phyloP scores from a whole-genome alignment of 2,329 filamentous ascomycete genomes.

The Fusarium pseudocircinatum region DNA sequence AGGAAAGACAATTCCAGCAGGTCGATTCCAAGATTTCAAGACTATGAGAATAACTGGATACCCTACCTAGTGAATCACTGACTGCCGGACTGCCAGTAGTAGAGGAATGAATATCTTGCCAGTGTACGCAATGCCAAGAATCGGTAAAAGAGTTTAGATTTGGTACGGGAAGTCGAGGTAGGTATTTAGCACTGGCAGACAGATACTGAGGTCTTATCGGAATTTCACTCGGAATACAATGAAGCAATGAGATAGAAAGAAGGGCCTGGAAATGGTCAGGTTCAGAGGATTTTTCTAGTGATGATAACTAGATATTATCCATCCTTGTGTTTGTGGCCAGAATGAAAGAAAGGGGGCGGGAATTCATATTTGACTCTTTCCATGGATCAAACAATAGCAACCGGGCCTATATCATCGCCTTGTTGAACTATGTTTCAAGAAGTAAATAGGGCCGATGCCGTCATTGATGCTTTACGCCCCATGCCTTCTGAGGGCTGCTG shows the following conservation, averaged over 20 bases:
- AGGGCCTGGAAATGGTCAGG: neutral
- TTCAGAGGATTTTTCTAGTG: neutral
- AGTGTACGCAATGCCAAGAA: neutral
- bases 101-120: neutral
- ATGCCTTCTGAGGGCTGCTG: neutral
- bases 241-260: neutral
- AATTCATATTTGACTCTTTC: neutral
- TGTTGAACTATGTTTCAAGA: neutral
- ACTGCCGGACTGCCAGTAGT: neutral
- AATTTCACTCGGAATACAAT: neutral
- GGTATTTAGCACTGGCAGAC: slow-evolving; percentile 10
- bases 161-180: neutral
- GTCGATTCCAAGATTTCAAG: neutral
- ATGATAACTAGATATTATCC: neutral
- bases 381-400: neutral
- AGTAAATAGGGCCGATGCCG: neutral
- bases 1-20: neutral
- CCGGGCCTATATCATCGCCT: neutral
- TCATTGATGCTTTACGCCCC: neutral
- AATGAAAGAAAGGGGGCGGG: slow-evolving; percentile 13
- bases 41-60: neutral
- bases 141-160: neutral
- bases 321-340: neutral
- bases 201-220: neutral
- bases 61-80: neutral